Base-by-base conservation (phyloP, 2,329 filamentous ascomycete genomes). In the Diaporthe aspalathi region DNA sequence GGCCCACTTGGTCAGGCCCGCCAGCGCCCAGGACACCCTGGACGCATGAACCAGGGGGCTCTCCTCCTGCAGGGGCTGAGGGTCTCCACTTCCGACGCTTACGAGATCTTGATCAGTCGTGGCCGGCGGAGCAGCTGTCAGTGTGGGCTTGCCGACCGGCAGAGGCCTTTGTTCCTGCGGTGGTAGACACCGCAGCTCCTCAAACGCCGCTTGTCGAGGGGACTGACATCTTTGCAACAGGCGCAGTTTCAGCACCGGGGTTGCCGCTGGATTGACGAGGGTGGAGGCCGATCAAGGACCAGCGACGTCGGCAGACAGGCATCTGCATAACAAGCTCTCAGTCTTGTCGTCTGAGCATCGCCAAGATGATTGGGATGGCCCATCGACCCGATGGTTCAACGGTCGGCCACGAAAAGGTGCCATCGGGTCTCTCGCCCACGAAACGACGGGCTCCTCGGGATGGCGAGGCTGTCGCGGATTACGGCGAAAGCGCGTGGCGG, bases 231-330 rank as follows among this genome's bases (percentile, higher is more conserved):
- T 65, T 67, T 72, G 70, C 67, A 65, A 72, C 70, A 66, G 50
- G 67, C 67, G 47, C 50, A 49, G 70, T 72, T 72, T 72, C 70
- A 72, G 67, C 57, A 12, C 57, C 62, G 65, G 70, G 53, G 49
- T 63, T 52, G 43, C 65, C 54, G 65, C 35, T 56, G 65, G 56
- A 62, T 65, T 65, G 35, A 68, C 47, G 65, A 52, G 45, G 27
- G 43, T 65, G 57, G 68, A 54, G 63, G 45, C 49, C 29, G 60
- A 27, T 65, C 60, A 65, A 65, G 60, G 29, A 35, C n/a, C 12
- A 65, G 60, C 50, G 60, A 65, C 45, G 45, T 65, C 45, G 60
- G 60, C 60, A 71, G 32, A 52, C 47, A 63, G 27, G 65, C 54
- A 68, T 56, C 45, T 68, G 53, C 65, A 54, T 53, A 52, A 68